These are phyloP conservation scores for Claviceps digitariae DNA, from an alignment of 2,329 filamentous ascomycete genomes.

Conservation along the genomic window DNA sequence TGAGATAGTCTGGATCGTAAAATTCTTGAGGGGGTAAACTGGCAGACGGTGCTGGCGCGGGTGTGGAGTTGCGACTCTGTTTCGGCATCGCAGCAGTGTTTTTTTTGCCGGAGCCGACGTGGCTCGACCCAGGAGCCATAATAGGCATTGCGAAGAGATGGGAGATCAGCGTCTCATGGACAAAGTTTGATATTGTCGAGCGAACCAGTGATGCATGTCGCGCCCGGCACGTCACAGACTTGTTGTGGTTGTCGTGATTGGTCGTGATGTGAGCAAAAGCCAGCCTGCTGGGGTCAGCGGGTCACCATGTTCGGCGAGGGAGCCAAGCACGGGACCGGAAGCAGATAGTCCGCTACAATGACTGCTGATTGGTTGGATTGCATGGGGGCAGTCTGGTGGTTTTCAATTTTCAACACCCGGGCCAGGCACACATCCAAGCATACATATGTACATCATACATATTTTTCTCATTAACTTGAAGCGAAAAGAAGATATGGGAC, in stretches of 20 bases:
- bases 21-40: conserved; percentile 40
- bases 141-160: conserved; percentile 2
- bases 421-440: no score
- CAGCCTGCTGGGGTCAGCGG: no score
- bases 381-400: no score
- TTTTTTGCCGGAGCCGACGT: conserved; percentile 55
- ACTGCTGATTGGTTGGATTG: not conserved
- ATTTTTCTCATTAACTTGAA: no score
- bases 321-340: not conserved
- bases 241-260: not conserved
- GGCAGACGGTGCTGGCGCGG: conserved; percentile 32
- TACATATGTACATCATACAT: no score
- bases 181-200: conserved; percentile 4
- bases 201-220: conserved; percentile 5
- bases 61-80: conserved; percentile 69
- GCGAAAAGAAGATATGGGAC: not conserved
- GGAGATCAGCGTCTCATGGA: conserved; percentile 3
- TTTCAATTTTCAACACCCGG: no score
- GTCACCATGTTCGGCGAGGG: no score
- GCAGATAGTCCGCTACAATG: not conserved
- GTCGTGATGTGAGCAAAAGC: not conserved
- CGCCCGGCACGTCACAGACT: conserved; percentile 3
- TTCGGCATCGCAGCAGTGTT: conserved; percentile 44
- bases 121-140: conserved; percentile 46
- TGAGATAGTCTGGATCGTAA: conserved; percentile 51